These are phyloP conservation scores for Babesia sp. DNA, from an alignment of 169 alveolate species.

Conservation along the genomic window DNA sequence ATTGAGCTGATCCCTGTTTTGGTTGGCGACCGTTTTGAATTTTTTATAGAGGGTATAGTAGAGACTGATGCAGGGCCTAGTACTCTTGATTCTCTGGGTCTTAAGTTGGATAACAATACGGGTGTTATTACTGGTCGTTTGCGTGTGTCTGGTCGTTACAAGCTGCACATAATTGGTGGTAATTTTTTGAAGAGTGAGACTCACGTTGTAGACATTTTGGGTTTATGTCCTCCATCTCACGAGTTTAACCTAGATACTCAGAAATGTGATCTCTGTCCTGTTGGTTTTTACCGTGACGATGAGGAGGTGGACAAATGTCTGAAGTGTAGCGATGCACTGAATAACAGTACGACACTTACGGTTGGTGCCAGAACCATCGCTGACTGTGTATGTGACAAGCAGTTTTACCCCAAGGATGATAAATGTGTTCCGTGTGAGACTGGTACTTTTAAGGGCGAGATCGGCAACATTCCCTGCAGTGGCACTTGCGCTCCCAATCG, in stretches of 20 bases:
- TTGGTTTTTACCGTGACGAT: slow-evolving; percentile 66
- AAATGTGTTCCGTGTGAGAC: slow-evolving; percentile 67
- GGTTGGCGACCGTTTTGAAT: slow-evolving; percentile 45
- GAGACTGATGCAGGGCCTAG: background rate
- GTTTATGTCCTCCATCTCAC: slow-evolving; percentile 55
- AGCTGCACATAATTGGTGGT: slow-evolving; percentile 32
- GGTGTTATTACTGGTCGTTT: slow-evolving; percentile 50
- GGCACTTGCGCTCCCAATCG: slow-evolving; percentile 55
- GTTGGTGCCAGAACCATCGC: slow-evolving; percentile 25
- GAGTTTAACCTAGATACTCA: slow-evolving; percentile 9
- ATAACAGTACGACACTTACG: slow-evolving; percentile 35
- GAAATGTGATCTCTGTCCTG: slow-evolving; percentile 64
- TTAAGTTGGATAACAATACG: slow-evolving; percentile 12
- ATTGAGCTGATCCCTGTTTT: slow-evolving; percentile 19
- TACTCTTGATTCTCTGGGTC: slow-evolving; percentile 2
- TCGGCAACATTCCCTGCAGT: slow-evolving; percentile 48
- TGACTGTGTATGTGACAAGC: slow-evolving; percentile 78
- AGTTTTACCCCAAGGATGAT: slow-evolving; percentile 58
- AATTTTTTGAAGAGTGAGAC: slow-evolving; percentile 30
- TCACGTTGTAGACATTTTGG: slow-evolving; percentile 9
- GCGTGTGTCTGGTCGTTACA: slow-evolving; percentile 12
- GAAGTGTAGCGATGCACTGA: slow-evolving; percentile 6
- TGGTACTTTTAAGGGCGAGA: slow-evolving; percentile 67
- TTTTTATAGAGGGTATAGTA: slow-evolving; percentile 2
- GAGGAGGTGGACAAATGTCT: slow-evolving; percentile 37